phyloP scores from a whole-genome alignment of 116 monocot genomes.

The Trichopus zeylanicus region DNA sequence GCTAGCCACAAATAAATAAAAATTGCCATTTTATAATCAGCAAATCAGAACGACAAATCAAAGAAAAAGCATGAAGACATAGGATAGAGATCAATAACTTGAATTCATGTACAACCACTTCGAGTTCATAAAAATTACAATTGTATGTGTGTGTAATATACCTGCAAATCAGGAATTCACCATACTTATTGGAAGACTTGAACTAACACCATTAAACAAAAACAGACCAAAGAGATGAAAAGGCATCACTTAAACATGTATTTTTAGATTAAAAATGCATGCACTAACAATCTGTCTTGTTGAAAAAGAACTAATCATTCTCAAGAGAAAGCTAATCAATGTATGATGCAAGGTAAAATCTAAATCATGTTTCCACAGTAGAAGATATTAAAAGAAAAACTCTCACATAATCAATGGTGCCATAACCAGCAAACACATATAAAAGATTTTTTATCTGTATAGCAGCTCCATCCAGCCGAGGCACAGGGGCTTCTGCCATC shows the following conservation, averaged over 20 bases:
- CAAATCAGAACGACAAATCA: too few relatives aligned
- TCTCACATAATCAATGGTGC: slow-evolving; percentile 82
- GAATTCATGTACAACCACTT: not conserved
- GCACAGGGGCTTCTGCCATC: slow-evolving; percentile 85
- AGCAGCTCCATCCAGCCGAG: slow-evolving; percentile 84
- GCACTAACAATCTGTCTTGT: too few relatives aligned
- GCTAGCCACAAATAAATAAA: not conserved
- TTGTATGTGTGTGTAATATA: not conserved
- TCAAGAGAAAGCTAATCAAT: too few relatives aligned
- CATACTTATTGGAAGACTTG: not conserved
- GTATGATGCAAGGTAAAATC: not conserved
- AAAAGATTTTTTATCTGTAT: slow-evolving; percentile 78
- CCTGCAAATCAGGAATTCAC: not conserved
- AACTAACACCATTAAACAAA: too few relatives aligned
- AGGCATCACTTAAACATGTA: too few relatives aligned
- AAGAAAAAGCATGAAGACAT: not conserved
- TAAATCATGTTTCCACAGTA: too few relatives aligned
- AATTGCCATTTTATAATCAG: too few relatives aligned
- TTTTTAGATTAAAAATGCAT: too few relatives aligned
- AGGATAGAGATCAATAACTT: too few relatives aligned
- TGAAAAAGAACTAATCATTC: too few relatives aligned
- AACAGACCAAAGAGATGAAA: too few relatives aligned
- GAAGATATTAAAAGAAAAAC: slow-evolving; percentile 1
- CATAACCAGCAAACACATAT: slow-evolving; percentile 90
- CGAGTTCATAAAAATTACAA: not conserved